A percentile compares a stretch with the other conserved stretches of the same genome.
Conservation (phyloP, 2,329 filamentous ascomycete species). For the Penicillium sp. region DNA sequence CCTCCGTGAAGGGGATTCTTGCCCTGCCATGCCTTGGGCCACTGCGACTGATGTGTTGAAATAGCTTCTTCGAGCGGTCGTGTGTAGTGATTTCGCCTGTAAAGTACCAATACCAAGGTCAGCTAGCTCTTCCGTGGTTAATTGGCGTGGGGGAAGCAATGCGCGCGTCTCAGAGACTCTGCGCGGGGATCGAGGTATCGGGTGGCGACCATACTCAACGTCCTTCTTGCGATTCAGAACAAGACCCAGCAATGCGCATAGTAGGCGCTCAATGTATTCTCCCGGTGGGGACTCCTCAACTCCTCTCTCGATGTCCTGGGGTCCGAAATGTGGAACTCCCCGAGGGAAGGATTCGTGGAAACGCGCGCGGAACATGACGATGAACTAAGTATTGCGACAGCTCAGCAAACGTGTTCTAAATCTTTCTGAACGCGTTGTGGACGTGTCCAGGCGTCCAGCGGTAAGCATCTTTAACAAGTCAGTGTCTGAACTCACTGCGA, state of each 20-base stretch:
- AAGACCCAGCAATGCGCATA: slow-evolving; percentile 84
- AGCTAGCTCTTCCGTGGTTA: slow-evolving; percentile 26
- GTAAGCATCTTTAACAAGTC: slow-evolving; percentile 36
- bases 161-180: slow-evolving; percentile 8
- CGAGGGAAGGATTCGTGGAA: slow-evolving; percentile 88
- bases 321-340: slow-evolving; percentile 83
- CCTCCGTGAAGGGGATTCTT: slow-evolving; percentile 80
- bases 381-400: slow-evolving; percentile 63
- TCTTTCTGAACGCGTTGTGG: slow-evolving; percentile 28
- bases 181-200: slow-evolving; percentile 12
- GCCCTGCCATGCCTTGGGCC: slow-evolving; percentile 78
- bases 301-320: slow-evolving; percentile 90
- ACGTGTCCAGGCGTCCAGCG: slow-evolving; percentile 13
- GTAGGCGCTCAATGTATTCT: slow-evolving; percentile 78
- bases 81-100: slow-evolving; percentile 84
- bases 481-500: slow-evolving; percentile 68
- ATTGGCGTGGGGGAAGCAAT: slow-evolving; percentile 7
- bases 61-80: slow-evolving; percentile 93
- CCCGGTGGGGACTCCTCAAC: slow-evolving; percentile 75
- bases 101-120: slow-evolving; percentile 16
- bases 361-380: slow-evolving; percentile 95
- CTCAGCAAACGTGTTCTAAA: slow-evolving; percentile 35
- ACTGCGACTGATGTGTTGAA: slow-evolving; percentile 78
- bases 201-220: slow-evolving; percentile 73
- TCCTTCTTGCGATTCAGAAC: slow-evolving; percentile 97